Percentiles rank a stretch among this genome's conserved stretches.
Evolutionary conservation across 2,329 filamentous ascomycete species (phyloP).

Genomic region (Aspergillus sp.): DNA sequence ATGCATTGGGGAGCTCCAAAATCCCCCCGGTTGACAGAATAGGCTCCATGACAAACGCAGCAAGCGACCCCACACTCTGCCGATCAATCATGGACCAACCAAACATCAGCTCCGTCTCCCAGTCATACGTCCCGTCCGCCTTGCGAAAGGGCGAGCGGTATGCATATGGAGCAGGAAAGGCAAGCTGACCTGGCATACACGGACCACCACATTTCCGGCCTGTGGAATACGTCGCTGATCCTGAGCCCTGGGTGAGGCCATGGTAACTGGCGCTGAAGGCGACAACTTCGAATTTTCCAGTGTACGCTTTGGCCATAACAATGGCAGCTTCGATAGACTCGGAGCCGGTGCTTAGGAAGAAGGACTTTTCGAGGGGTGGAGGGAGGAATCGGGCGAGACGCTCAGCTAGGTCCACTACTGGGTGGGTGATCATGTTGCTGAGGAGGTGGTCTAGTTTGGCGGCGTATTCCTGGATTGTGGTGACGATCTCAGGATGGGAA

Average conservation of each 20-base stretch:
- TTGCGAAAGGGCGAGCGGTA: conserved; percentile 64
- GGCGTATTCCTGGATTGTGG: conserved; percentile 53
- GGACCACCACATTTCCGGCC: conserved; percentile 26
- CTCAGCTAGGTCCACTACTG: conserved; percentile 58
- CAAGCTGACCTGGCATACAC: conserved; percentile 57
- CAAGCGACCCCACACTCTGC: conserved; percentile 61
- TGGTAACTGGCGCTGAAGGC: conserved; percentile 62
- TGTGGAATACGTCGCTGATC: conserved; percentile 47
- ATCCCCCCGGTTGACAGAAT: conserved; percentile 63
- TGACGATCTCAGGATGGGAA: conserved; percentile 59
- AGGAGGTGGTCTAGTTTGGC: conserved; percentile 60
- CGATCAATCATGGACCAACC: conserved; percentile 63
- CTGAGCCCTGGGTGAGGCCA: conserved; percentile 59
- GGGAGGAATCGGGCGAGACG: conserved; percentile 54
- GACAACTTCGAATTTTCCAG: conserved; percentile 66
- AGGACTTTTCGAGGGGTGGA: conserved; percentile 52
- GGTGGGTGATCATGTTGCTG: conserved; percentile 59
- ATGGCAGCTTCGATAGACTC: conserved; percentile 65
- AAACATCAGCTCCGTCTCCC: conserved; percentile 65
- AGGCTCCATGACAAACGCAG: conserved; percentile 64
- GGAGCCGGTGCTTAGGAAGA: conserved; percentile 60
- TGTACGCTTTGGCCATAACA: conserved; percentile 64
- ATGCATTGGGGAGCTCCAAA: conserved; percentile 60
- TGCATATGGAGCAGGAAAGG: conserved; percentile 61
- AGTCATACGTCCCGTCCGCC: conserved; percentile 63